Evolutionary conservation across 169 alveolate species (phyloP), one percentile per base, ranked within the genome.

Genomic region (Plasmodium fragile): DNA sequence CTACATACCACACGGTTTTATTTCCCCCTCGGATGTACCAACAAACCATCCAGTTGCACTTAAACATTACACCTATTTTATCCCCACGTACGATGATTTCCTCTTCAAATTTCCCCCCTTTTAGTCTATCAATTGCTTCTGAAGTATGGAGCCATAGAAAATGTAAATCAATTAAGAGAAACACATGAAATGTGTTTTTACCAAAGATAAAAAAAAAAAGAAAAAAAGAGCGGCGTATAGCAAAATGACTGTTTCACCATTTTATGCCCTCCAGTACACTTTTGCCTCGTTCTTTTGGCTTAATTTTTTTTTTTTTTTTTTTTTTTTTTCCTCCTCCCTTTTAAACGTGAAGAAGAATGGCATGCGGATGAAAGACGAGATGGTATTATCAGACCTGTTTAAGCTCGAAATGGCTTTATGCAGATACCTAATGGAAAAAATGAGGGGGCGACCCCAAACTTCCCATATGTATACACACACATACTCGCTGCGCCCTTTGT

Each of bases 81-180:
- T 32, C 59, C 43, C 28, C 8, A 32, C 30, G 4, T 22, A 52
- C 13, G 16, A 41, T 41, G 10, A 73, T 36, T 84, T 53, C 10
- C 18, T 18, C 80, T 41, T 34, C 7, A 28, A 75, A 28, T 55
- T 75, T 52, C 52, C 80, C 36, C 25, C n/a, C 39, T 75, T 49
- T 55, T 16, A 87, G 93, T 80, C 43, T 87, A 87, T 65, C 93
- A 78, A 13, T 78, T 87, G 34, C 93, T 87, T 39, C 55, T 87
- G 81, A 87, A 77, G 81, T 87, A 87, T 78, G 93, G 93, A 36
- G 93, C 93, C 52, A 75, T 87, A 16, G 93, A 87, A 78, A 87
- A 59, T 55, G 93, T 87, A 87, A 87, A 32, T 25, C 34, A 34
- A 34, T 72, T 73, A 85, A 85, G 79, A 70, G 43, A 30, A 70